Percentiles rank a stretch among this genome's conserved stretches.
phyloP scores from a whole-genome alignment of 345 rosid genomes.

The Gossypioides kirkii region DNA sequence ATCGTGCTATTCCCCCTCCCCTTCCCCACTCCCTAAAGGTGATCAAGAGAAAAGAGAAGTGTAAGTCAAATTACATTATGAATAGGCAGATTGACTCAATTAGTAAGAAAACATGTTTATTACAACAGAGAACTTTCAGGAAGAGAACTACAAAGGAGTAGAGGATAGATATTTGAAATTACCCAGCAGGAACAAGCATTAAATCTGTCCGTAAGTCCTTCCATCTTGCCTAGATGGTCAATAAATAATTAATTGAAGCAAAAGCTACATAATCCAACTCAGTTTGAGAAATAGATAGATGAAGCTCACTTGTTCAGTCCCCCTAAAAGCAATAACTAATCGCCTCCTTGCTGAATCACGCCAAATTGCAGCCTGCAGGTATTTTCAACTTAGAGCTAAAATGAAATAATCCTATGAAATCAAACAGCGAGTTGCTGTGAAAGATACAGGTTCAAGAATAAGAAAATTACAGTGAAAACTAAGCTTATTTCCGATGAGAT shows the following conservation, averaged over 20 bases:
- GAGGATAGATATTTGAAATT: conserved; percentile 24
- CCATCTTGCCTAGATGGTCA: conserved; percentile 63
- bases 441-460: not conserved
- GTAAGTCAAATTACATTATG: not conserved
- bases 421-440: not conserved
- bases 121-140: not conserved
- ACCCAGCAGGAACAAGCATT: conserved; percentile 91
- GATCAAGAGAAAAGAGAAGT: not conserved
- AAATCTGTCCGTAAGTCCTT: conserved; percentile 91
- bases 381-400: conserved; percentile 25
- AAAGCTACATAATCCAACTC: conserved; percentile 13
- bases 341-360: conserved; percentile 76
- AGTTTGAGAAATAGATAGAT: conserved; percentile 16
- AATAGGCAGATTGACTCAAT: not conserved
- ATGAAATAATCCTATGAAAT: conserved; percentile 10
- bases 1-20: not conserved
- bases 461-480: not conserved
- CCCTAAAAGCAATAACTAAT: conserved; percentile 88
- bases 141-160: not conserved
- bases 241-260: conserved; percentile 20
- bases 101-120: not conserved
- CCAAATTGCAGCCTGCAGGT: conserved; percentile 87
- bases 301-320: conserved; percentile 83
- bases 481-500: not conserved
- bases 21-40: not conserved